Percentiles rank a stretch among this genome's conserved stretches.
phyloP scores from a whole-genome alignment of 2,329 filamentous ascomycete genomes.

The Tolypocladium album region DNA sequence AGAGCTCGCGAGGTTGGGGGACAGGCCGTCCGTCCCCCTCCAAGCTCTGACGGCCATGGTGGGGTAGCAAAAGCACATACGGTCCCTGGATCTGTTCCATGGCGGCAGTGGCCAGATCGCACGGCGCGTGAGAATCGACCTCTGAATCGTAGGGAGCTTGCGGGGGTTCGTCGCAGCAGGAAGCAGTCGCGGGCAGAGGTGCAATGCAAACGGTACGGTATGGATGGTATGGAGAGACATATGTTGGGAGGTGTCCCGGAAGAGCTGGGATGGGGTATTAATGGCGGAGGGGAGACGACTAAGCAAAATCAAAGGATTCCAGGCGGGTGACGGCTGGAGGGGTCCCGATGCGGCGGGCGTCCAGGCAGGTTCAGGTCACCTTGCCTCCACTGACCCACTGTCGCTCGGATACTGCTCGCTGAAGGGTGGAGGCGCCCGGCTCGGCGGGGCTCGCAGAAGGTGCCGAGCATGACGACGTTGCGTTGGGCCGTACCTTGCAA shows the following conservation, averaged over 20 bases:
- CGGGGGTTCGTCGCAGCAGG: not conserved
- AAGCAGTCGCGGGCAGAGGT: not conserved
- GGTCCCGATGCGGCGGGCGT: not conserved
- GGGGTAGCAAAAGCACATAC: constrained; percentile 7
- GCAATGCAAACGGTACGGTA: not conserved
- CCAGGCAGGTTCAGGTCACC: not conserved
- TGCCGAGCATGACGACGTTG: not conserved
- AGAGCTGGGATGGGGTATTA: constrained; percentile 8
- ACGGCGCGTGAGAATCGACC: constrained; percentile 1
- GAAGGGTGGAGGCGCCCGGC: not conserved
- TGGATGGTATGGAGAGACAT: not conserved
- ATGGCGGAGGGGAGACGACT: constrained; percentile 3
- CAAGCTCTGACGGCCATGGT: constrained; percentile 5
- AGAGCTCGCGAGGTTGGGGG: not conserved
- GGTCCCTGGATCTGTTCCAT: constrained; percentile 7
- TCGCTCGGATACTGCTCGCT: not conserved
- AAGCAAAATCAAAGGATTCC: not conserved
- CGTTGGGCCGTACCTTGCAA: not conserved
- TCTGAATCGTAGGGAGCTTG: not conserved
- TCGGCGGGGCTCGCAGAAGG: not conserved
- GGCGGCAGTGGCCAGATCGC: constrained; percentile 5
- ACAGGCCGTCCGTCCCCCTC: not conserved
- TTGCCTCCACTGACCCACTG: not conserved
- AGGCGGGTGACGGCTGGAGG: not conserved
- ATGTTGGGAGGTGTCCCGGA: constrained; percentile 3